Percentiles rank a stretch among this genome's conserved stretches.
Evolutionary conservation across 106 monocot genomes (phyloP).

Genomic region (Dendrobium catenatum): DNA sequence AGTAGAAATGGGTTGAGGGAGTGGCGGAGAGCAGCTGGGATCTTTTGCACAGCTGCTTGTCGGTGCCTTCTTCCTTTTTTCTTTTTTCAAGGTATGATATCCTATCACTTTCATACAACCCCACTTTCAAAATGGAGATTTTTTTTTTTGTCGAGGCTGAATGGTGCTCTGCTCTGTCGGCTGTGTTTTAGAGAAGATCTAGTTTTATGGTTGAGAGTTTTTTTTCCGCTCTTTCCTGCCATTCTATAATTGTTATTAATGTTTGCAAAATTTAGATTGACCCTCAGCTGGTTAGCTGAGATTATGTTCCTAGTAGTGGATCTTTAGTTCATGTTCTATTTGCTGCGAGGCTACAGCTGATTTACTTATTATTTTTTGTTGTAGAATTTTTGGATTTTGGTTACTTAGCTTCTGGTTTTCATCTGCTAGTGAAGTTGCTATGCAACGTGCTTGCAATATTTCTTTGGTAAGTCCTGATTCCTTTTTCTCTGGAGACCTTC

Average conservation of each 20-base stretch:
- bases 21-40: background rate
- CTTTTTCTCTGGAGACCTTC: background rate
- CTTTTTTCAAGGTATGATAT: background rate
- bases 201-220: background rate
- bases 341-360: background rate
- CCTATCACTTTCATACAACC: background rate
- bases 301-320: background rate
- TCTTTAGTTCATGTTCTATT: background rate
- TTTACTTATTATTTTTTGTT: background rate
- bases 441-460: no score
- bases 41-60: background rate
- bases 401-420: background rate
- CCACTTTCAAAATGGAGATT: background rate
- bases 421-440: background rate
- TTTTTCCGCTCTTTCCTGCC: no score
- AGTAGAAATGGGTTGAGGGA: background rate
- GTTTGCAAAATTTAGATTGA: background rate
- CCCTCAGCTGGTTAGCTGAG: background rate
- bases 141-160: background rate
- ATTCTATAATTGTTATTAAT: background rate
- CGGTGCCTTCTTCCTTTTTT: background rate
- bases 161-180: background rate
- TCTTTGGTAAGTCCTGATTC: no score
- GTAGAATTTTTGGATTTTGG: background rate
- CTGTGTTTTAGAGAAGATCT: conserved; percentile 1